Conservation (phyloP, 805 yeast species). For the Lipomyces mesembrius region DNA sequence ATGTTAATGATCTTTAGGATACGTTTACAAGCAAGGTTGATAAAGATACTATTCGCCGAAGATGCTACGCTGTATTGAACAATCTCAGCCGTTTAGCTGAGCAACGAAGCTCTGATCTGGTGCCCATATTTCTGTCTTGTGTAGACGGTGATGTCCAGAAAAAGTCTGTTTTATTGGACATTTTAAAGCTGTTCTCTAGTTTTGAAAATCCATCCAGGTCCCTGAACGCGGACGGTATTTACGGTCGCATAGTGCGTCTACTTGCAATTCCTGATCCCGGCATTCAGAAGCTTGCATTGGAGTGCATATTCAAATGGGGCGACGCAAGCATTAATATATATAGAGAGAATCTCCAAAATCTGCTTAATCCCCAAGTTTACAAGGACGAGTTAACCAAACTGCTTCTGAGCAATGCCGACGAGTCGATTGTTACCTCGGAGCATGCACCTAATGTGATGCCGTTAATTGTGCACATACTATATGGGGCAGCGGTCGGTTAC, state of each 20-base stretch:
- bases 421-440: conserved; percentile 56
- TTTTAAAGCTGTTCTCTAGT: conserved; percentile 65
- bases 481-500: conserved; percentile 62
- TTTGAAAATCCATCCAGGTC: conserved; percentile 68
- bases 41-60: conserved; percentile 14
- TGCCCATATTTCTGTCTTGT: conserved; percentile 59
- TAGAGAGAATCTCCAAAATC: conserved; percentile 68
- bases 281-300: conserved; percentile 74
- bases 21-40: conserved; percentile 9
- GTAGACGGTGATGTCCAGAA: conserved; percentile 15
- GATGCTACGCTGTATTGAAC: conserved; percentile 56
- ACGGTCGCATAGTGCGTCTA: conserved; percentile 56
- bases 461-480: conserved; percentile 72
- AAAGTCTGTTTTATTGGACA: conserved; percentile 37
- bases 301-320: conserved; percentile 68
- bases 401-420: conserved; percentile 57
- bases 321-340: conserved; percentile 65
- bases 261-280: conserved; percentile 64
- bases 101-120: conserved; percentile 57
- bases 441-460: conserved; percentile 72
- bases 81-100: conserved; percentile 74
- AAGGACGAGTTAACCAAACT: conserved; percentile 81
- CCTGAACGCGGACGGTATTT: conserved; percentile 58
- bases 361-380: conserved; percentile 81
- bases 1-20: conserved; percentile 9